A percentile compares a stretch with the other conserved stretches of the same genome.
These are phyloP conservation scores for Lyophyllum shimeji DNA, from an alignment of 768 basidiomycete species.

Conservation along the genomic window DNA sequence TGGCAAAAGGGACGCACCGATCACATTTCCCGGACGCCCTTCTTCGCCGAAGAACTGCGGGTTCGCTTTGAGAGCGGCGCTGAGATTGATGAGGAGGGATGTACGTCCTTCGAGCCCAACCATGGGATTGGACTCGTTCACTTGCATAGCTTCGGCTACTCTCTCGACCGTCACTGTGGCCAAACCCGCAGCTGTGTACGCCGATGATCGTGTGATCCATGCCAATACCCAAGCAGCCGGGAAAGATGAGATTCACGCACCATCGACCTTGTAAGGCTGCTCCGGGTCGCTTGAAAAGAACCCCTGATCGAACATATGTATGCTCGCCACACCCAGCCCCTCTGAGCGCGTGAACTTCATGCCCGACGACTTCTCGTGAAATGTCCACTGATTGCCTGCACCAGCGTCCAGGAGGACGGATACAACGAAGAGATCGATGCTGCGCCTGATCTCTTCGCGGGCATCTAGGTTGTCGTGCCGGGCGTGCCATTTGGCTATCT, in stretches of 20 bases:
- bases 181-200: conserved; percentile 64
- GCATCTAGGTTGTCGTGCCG: conserved; percentile 39
- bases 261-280: conserved; percentile 77
- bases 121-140: conserved; percentile 76
- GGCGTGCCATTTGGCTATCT: conserved; percentile 57
- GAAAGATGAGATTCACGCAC: conserved; percentile 40
- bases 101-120: conserved; percentile 88
- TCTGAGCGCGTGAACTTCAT: conserved; percentile 64
- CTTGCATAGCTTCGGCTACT: conserved; percentile 76
- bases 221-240: background rate
- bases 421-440: conserved; percentile 87
- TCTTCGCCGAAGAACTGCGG: conserved; percentile 71
- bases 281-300: conserved; percentile 69
- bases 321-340: conserved; percentile 86
- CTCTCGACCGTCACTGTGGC: conserved; percentile 57
- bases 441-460: conserved; percentile 65
- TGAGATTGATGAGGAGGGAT: conserved; percentile 70
- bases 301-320: conserved; percentile 86
- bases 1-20: conserved; percentile 47
- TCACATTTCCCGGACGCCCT: conserved; percentile 78
- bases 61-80: conserved; percentile 63
- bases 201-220: background rate
- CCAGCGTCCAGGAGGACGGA: conserved; percentile 95
- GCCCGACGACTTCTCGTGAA: conserved; percentile 58
- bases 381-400: conserved; percentile 83